These are phyloP conservation scores for Auricularia heimuer DNA, from an alignment of 768 basidiomycete species.

Conservation along the genomic window DNA sequence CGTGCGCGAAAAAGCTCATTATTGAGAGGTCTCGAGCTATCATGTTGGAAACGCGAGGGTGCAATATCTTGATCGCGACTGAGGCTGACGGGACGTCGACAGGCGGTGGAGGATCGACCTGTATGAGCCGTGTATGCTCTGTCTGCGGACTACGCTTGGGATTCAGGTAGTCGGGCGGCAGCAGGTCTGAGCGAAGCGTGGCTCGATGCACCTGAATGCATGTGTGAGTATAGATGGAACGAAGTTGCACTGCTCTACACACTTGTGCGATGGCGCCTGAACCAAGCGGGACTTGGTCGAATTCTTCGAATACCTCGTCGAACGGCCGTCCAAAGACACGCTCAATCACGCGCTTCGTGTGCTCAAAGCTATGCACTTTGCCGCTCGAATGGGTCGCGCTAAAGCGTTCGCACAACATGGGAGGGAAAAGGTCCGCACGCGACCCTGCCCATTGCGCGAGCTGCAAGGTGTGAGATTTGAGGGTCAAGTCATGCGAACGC, in stretches of 20 bases:
- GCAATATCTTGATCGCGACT: conserved; percentile 93
- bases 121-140: conserved; percentile 12
- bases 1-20: conserved; percentile 84
- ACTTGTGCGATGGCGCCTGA: conserved; percentile 97
- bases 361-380: conserved; percentile 64
- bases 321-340: conserved; percentile 76
- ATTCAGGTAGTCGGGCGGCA: conserved; percentile 75
- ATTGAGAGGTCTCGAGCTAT: conserved; percentile 88
- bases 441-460: conserved; percentile 98
- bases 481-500: too few species aligned
- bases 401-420: conserved; percentile 71
- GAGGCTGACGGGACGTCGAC: conserved; percentile 68
- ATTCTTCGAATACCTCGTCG: conserved; percentile 83
- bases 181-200: conserved; percentile 69
- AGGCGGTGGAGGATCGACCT: conserved; percentile 40
- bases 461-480: conserved; percentile 28
- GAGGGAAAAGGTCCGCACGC: conserved; percentile 86
- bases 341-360: conserved; percentile 78
- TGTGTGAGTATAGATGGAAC: background rate
- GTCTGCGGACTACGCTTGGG: conserved; percentile 51
- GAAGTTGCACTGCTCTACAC: conserved; percentile 4
- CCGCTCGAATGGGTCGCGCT: conserved; percentile 84
- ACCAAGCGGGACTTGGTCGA: conserved; percentile 83
- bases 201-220: conserved; percentile 72
- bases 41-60: conserved; percentile 72